Evolutionary conservation across 2,329 filamentous ascomycete species (phyloP).

Genomic region (Botrytis cinerea): DNA sequence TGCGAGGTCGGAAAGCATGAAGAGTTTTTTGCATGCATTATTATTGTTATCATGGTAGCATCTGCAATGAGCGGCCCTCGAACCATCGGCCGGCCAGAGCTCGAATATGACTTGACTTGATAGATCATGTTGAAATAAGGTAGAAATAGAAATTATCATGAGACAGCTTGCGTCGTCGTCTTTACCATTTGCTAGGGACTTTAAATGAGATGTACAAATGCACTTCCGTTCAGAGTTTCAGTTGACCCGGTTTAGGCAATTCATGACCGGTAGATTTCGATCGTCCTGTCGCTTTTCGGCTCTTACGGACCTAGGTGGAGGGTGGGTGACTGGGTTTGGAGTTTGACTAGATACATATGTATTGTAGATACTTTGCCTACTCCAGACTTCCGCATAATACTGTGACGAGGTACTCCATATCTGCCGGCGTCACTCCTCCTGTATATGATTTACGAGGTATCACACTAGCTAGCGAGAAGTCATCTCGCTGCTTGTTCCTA

Average conservation of each 20-base stretch:
- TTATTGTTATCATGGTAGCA: neutral
- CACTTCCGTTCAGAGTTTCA: neutral
- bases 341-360: conserved; percentile 11
- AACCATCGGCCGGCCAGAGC: neutral
- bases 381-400: conserved; percentile 6
- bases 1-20: conserved; percentile 6
- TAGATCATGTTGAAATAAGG: no score
- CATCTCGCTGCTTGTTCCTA: neutral
- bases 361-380: conserved; percentile 14
- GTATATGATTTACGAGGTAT: neutral
- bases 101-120: neutral
- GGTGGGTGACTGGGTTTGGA: neutral
- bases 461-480: neutral
- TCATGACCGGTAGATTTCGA: conserved; percentile 14
- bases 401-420: conserved; percentile 15
- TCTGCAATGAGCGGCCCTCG: neutral
- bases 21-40: conserved; percentile 10
- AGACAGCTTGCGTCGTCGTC: neutral
- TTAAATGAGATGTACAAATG: conserved; percentile 8
- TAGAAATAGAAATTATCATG: neutral
- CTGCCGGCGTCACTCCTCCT: neutral
- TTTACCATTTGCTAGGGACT: neutral
- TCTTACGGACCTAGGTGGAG: neutral
- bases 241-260: conserved; percentile 7
- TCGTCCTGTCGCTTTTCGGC: conserved; percentile 17